A percentile compares a stretch with the other conserved stretches of the same genome.
Conservation (phyloP, 169 alveolate genomes). For the Condylostoma magnum region DNA sequence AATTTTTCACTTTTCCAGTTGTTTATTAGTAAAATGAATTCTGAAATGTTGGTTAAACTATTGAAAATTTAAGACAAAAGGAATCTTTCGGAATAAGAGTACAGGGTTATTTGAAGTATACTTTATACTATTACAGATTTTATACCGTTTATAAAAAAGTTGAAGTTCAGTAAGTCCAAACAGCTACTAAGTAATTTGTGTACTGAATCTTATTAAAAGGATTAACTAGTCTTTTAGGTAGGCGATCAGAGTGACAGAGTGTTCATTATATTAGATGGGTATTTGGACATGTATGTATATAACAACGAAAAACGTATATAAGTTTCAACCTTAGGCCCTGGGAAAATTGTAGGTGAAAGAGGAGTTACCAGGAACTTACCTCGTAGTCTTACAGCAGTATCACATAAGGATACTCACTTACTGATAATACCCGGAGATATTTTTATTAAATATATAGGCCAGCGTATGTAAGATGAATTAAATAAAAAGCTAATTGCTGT, state of each 20-base stretch:
- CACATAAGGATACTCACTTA: not conserved
- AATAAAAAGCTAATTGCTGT: not conserved
- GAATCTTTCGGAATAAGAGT: no score
- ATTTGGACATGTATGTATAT: not conserved
- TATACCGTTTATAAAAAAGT: no score
- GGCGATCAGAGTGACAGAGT: slow-evolving; percentile 4
- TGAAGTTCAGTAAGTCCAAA: no score
- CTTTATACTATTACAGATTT: no score
- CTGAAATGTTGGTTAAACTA: no score
- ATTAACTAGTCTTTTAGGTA: not conserved
- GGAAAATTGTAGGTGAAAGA: slow-evolving; percentile 5
- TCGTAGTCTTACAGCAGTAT: not conserved
- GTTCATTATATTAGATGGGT: not conserved
- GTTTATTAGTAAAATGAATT: not conserved
- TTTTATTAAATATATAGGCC: not conserved
- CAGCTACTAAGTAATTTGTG: no score
- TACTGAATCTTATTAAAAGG: not conserved
- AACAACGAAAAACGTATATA: not conserved
- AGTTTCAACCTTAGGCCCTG: not conserved
- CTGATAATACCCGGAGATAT: not conserved
- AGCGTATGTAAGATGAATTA: not conserved
- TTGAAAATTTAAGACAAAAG: no score
- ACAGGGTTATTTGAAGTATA: no score
- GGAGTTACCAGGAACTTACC: not conserved
- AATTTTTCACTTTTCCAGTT: slow-evolving; percentile 25